These are phyloP conservation scores for Trichoderma hamatum DNA, from an alignment of 2,329 filamentous ascomycete species.

Conservation along the genomic window DNA sequence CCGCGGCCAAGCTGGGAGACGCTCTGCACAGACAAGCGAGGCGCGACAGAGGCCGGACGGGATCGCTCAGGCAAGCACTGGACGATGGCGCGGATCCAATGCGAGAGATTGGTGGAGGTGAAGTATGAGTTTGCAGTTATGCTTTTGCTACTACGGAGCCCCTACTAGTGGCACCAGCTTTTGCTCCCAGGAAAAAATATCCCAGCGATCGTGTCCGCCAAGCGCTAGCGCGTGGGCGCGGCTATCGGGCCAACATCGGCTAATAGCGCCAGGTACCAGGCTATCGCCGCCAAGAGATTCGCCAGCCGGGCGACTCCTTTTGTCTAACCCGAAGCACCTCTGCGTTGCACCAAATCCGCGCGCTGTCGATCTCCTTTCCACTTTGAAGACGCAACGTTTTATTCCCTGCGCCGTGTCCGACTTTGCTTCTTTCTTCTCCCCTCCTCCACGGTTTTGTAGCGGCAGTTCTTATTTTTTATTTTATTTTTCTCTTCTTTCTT, in stretches of 20 bases:
- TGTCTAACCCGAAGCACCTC: conserved; percentile 5
- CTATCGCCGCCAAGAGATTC: conserved; percentile 5
- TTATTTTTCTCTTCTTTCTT: neutral
- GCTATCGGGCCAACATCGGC: conserved; percentile 22
- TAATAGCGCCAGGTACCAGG: conserved; percentile 9
- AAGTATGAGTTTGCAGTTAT: neutral
- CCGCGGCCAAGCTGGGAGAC: conserved; percentile 22
- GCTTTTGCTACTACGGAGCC: neutral
- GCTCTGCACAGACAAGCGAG: neutral
- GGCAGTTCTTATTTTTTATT: neutral
- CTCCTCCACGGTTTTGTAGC: neutral
- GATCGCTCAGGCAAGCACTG: neutral
- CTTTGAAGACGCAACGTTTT: neutral
- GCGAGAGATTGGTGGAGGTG: neutral
- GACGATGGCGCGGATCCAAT: neutral
- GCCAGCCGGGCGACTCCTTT: conserved; percentile 15
- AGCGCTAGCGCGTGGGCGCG: conserved; percentile 21
- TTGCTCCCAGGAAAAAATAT: neutral
- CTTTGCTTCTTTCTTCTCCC: neutral
- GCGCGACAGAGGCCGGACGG: neutral
- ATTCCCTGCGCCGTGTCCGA: neutral
- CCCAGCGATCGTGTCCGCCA: neutral
- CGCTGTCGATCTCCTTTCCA: conserved; percentile 19
- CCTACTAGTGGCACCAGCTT: conserved; percentile 11
- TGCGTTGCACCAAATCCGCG: conserved; percentile 9